phyloP scores from a whole-genome alignment of 192 early-diverging fungal genomes.

The Coemansia sp. region DNA sequence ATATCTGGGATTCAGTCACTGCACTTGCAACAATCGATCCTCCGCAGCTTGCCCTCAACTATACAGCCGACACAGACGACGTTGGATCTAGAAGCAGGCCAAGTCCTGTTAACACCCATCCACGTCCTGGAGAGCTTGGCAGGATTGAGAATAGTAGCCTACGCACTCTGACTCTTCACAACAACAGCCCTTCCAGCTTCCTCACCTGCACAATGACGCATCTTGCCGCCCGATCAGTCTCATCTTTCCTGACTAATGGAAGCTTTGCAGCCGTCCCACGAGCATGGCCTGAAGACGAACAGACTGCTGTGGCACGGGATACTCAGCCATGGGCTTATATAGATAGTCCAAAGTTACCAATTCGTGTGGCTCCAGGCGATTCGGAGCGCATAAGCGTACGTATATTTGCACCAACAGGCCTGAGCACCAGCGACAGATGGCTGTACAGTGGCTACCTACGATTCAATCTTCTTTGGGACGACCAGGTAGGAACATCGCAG shows the following conservation, averaged over 20 bases:
- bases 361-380: conserved; percentile 37
- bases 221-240: conserved; percentile 43
- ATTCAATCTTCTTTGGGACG: conserved; percentile 54
- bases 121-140: background rate
- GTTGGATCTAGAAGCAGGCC: background rate
- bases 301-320: conserved; percentile 8
- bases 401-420: conserved; percentile 36
- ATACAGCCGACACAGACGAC: conserved; percentile 18
- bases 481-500: conserved; percentile 38
- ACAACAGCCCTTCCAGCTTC: conserved; percentile 35
- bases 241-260: conserved; percentile 46
- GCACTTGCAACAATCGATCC: conserved; percentile 40
- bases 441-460: conserved; percentile 49
- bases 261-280: conserved; percentile 44
- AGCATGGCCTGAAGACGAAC: conserved; percentile 34
- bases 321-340: conserved; percentile 46
- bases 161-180: conserved; percentile 36
- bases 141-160: background rate
- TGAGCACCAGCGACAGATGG: conserved; percentile 38
- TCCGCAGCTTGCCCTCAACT: conserved; percentile 49
- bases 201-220: conserved; percentile 50
- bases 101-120: background rate
- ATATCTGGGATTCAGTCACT: conserved; percentile 40
- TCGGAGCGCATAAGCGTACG: conserved; percentile 27
- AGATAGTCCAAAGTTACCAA: conserved; percentile 28